Percentiles rank a stretch among this genome's conserved stretches.
These are phyloP conservation scores for Pichia sp. DNA, from an alignment of 1,139 yeast species.

Conservation along the genomic window DNA sequence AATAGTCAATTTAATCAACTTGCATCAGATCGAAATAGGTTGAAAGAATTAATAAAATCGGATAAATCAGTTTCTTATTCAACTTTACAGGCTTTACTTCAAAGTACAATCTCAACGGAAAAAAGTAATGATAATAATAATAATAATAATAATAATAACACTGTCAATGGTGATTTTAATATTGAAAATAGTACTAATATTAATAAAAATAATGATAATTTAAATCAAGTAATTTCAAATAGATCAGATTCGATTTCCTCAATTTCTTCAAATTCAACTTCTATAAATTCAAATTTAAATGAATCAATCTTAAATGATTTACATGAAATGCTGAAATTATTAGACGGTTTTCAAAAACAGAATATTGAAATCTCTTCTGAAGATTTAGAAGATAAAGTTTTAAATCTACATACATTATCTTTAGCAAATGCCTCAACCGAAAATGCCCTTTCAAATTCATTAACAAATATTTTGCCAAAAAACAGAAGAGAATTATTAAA, in stretches of 20 bases:
- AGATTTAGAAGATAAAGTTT: constrained; percentile 32
- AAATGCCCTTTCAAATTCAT: no score
- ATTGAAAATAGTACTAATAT: neutral
- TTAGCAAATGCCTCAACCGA: constrained; percentile 31
- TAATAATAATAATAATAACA: neutral
- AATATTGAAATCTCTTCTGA: constrained; percentile 16
- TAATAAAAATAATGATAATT: neutral
- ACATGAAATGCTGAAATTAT: constrained; percentile 38
- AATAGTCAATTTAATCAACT: neutral
- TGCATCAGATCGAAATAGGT: neutral
- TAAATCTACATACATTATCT: constrained; percentile 53
- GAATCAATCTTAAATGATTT: constrained; percentile 32
- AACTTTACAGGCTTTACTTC: constrained; percentile 43
- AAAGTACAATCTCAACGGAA: constrained; percentile 30
- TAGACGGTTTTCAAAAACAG: constrained; percentile 29
- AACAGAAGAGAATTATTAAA: constrained; percentile 35
- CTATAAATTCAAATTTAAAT: constrained; percentile 3
- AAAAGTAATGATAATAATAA: constrained; percentile 2
- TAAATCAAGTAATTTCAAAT: neutral
- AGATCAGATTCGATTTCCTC: constrained; percentile 7
- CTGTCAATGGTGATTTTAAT: no score
- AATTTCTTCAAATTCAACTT: neutral
- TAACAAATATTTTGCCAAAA: no score
- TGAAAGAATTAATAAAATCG: constrained; percentile 13
- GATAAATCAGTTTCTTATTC: constrained; percentile 45